Base-by-base conservation (phyloP, 805 yeast genomes). In the Clavispora phyllophila region DNA sequence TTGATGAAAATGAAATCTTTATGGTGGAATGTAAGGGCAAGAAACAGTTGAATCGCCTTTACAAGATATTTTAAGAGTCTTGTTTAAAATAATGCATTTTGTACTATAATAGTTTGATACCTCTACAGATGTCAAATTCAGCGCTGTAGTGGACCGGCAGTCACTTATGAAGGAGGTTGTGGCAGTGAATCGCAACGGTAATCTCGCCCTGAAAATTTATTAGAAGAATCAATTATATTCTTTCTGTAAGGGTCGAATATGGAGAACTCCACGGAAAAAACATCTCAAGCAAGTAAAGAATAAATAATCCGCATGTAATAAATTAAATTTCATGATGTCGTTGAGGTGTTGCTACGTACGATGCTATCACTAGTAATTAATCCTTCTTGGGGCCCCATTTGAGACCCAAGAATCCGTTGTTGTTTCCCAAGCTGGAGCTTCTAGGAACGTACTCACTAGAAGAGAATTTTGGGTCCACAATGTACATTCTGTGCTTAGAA, bases 341-440 rank as follows among this genome's bases (percentile, higher is more conserved):
- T 33, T 14, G 17, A 33, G 25, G 36, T 20, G 36, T 13, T 19
- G 19, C 25, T 19, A 14, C 17, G 20, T 20, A 14, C 15, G n/a
- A 20, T 33, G 20, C 20, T 7, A 35, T 23, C 13, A 29, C 13
- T 15, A 17, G n/a, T 29, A 29, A 23, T 15, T 37, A 31, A 34
- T 78, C 79, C 49, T 77, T 78, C 60, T 76, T 81, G 31, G 90
- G 86, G 1, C 96, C 96, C 96, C 96, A 88, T 54, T 78, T 81
- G 39, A 87, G 81, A 24, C 96, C 95, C 46, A 87, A 68, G 56
- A 87, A 84, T 1, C 91, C 90, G 4, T 67, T 55, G 15, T 66
- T 68, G 19, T 73, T 67, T 40, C 47, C 45, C 45, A 22, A 54
- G 2, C 53, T 48, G 3, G 47, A 13, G 7, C 44, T 39, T 20